phyloP scores from a whole-genome alignment of 2,329 filamentous ascomycete genomes.

The Orbilia oligospora region DNA sequence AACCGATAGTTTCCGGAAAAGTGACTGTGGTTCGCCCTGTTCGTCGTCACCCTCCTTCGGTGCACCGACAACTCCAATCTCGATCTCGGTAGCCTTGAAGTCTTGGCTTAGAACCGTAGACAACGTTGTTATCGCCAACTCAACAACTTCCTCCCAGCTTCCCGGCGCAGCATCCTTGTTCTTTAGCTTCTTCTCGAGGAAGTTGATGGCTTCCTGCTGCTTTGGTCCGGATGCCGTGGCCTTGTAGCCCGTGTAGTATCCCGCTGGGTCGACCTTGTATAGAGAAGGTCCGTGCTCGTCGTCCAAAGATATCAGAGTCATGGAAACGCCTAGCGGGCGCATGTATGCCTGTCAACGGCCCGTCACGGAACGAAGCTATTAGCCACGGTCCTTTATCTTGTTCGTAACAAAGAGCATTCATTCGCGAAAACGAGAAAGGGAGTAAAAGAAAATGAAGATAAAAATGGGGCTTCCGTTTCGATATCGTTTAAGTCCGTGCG shows the following conservation, averaged over 20 bases:
- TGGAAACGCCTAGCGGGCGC: conserved; percentile 95
- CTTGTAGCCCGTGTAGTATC: conserved; percentile 99
- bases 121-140: conserved; percentile 93
- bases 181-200: conserved; percentile 99
- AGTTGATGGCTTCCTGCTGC: conserved; percentile 98
- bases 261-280: conserved; percentile 98
- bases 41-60: conserved; percentile 75
- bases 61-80: conserved; percentile 96
- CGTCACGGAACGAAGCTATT: conserved; percentile 53
- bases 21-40: conserved; percentile 78
- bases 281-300: conserved; percentile 92
- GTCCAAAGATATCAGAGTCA: conserved; percentile 93
- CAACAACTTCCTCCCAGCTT: conserved; percentile 96
- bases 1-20: conserved; percentile 91
- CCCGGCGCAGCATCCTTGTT: conserved; percentile 97
- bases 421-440: conserved; percentile 29
- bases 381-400: conserved; percentile 54
- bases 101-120: conserved; percentile 98
- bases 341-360: conserved; percentile 81
- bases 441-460: neutral
- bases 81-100: conserved; percentile 99
- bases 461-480: conserved; percentile 19
- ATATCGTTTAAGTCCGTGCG: conserved; percentile 36
- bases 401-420: conserved; percentile 42
- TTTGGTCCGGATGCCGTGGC: conserved; percentile 97